phyloP scores from a whole-genome alignment of 352 stramenopile genomes.

The Pythium brachiatum region DNA sequence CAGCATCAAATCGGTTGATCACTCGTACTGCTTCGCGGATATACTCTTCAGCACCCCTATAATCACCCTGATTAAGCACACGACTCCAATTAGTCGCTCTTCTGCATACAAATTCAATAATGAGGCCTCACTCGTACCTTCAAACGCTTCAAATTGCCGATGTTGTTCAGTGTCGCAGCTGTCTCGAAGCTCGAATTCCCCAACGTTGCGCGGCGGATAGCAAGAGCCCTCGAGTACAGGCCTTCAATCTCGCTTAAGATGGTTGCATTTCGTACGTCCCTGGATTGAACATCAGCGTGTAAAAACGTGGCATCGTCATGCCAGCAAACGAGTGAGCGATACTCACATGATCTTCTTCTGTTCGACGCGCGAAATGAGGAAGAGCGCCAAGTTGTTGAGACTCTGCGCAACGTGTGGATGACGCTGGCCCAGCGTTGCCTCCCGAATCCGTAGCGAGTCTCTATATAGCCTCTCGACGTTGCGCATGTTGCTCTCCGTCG shows the following conservation, averaged over 20 bases:
- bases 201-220: conserved; percentile 58
- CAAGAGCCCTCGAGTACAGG: conserved; percentile 53
- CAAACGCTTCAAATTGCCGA: conserved; percentile 74
- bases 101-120: not conserved
- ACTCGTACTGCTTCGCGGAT: conserved; percentile 77
- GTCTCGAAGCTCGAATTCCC: conserved; percentile 79
- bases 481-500: conserved; percentile 14
- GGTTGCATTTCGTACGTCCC: conserved; percentile 21
- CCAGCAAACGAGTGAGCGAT: too few relatives aligned
- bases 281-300: too few relatives aligned
- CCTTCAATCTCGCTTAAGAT: conserved; percentile 45
- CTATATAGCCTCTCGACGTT: conserved; percentile 73
- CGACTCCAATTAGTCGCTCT: not conserved
- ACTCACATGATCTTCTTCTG: conserved; percentile 12
- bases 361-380: conserved; percentile 13
- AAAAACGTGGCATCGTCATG: too few relatives aligned
- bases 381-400: conserved; percentile 80
- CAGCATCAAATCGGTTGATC: conserved; percentile 69
- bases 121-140: conserved; percentile 31
- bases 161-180: conserved; percentile 74
- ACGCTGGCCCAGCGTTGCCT: conserved; percentile 49
- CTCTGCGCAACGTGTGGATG: conserved; percentile 77
- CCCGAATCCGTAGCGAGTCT: conserved; percentile 68
- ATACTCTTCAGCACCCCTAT: conserved; percentile 53
- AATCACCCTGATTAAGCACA: conserved; percentile 39